phyloP scores from a whole-genome alignment of 768 basidiomycete genomes.

The Boletus rubroflammeus region DNA sequence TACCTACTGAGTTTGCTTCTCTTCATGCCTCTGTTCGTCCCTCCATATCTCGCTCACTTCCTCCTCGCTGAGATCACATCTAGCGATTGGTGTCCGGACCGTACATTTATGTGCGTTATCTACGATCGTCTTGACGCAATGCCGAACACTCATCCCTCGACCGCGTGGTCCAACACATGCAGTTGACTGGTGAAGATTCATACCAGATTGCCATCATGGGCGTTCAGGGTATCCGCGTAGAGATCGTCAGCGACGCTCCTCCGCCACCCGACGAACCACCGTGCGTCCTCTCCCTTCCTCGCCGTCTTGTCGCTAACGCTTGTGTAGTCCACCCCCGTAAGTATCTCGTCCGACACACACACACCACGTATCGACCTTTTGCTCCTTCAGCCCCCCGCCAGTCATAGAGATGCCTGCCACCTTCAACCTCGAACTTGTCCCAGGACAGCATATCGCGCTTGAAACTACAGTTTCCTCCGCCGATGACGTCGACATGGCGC shows the following conservation, averaged over 20 bases:
- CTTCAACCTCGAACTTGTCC: slow-evolving; percentile 76
- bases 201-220: slow-evolving; percentile 87
- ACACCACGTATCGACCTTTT: slow-evolving; percentile 1
- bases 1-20: slow-evolving; percentile 86
- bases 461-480: slow-evolving; percentile 75
- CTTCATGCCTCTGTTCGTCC: slow-evolving; percentile 73
- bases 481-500: slow-evolving; percentile 85
- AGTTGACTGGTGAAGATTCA: slow-evolving; percentile 84
- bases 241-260: slow-evolving; percentile 81
- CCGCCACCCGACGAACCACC: slow-evolving; percentile 83
- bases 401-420: slow-evolving; percentile 84
- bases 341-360: slow-evolving; percentile 25
- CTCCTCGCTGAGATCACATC: slow-evolving; percentile 22
- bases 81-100: slow-evolving; percentile 78
- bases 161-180: slow-evolving; percentile 21
- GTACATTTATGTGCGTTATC: slow-evolving; percentile 70
- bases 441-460: slow-evolving; percentile 75
- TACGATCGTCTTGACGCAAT: slow-evolving; percentile 12
- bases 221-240: slow-evolving; percentile 77
- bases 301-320: slow-evolving; percentile 8
- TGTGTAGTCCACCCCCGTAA: slow-evolving; percentile 47
- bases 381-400: slow-evolving; percentile 50
- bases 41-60: slow-evolving; percentile 5
- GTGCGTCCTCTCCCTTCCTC: slow-evolving; percentile 37
- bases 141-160: slow-evolving; percentile 9